Evolutionary conservation across 352 stramenopile species (phyloP), one percentile per base, ranked within the genome.

Genomic region (Globisporangium carolinianum): DNA sequence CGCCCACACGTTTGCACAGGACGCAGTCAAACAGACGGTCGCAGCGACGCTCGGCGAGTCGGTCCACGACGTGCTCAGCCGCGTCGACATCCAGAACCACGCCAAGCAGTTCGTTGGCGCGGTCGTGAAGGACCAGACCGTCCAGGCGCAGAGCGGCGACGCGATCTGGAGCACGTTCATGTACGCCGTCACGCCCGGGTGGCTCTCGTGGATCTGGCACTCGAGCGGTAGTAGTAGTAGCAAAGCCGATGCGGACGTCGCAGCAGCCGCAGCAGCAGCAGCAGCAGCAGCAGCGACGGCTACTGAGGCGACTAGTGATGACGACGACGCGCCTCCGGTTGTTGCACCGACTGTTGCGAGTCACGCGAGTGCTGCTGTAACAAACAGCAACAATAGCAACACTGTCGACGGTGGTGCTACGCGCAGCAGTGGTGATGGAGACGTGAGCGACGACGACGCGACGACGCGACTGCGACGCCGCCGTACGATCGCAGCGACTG

Each of bases 71-170:
- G 75, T 91, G 24, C 69, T 94, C 39, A 91, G 80, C 53, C 79
- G 77, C 14, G n/a, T 55, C 15, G 83, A 94, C 50, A 72, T 91
- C 57, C 78, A 91, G 57, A 75, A 86, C 54, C 83, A 94, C 63
- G 81, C 83, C 61, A 94, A 94, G 55, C 77, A 88, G 57, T 94
- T 94, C 57, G 76, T 94, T 8, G 76, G 79, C 43, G 69, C 67
- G 3, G 80, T 94, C n/a, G 76, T 94, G n/a, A 72, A 70, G 24
- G 83, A 94, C 62, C 79, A 89, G 50, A 94, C 82, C 0, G 81
- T 94, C 36, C 82, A 91, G 53, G 79, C 76, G 10, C 81, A 91
- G 60, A 77, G 83, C 45, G 80, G 81, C 43, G 77, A 94, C 35
- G 81, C 84, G 11, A 86, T 91, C 46, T 91, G 82, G 83, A 73